Conservation (phyloP, 805 yeast genomes). For the Hyphopichia homilentoma region DNA sequence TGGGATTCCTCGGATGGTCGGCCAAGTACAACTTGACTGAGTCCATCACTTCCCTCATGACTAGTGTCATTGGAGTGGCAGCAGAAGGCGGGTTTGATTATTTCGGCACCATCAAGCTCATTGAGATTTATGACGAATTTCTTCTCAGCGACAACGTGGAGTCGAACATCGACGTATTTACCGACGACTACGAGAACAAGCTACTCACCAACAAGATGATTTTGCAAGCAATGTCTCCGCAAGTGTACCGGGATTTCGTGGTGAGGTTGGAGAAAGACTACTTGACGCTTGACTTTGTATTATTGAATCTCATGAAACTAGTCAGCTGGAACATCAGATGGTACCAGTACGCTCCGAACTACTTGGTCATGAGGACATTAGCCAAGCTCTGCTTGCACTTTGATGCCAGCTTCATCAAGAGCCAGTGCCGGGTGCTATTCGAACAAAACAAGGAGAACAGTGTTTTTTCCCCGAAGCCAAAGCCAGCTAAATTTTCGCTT, state of each 20-base stretch:
- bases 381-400: constrained; percentile 38
- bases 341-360: constrained; percentile 52
- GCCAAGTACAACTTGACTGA: constrained; percentile 37
- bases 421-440: constrained; percentile 37
- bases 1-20: constrained; percentile 54
- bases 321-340: constrained; percentile 64
- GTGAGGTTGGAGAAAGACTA: constrained; percentile 23
- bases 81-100: constrained; percentile 58
- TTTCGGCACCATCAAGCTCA: constrained; percentile 49
- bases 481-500: constrained; percentile 7
- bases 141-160: constrained; percentile 31
- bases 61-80: constrained; percentile 48
- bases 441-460: constrained; percentile 22
- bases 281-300: constrained; percentile 29
- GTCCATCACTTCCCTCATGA: constrained; percentile 33
- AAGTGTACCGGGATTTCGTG: constrained; percentile 17
- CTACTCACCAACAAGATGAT: constrained; percentile 32
- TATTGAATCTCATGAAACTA: constrained; percentile 40
- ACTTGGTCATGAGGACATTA: constrained; percentile 41
- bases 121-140: constrained; percentile 45
- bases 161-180: constrained; percentile 27
- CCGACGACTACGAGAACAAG: constrained; percentile 24
- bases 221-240: constrained; percentile 16
- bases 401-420: constrained; percentile 37
- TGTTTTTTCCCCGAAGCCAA: constrained; percentile 4